These are phyloP conservation scores for Nicotiana tabacum DNA, from an alignment of 257 asterid species.

Conservation along the genomic window DNA sequence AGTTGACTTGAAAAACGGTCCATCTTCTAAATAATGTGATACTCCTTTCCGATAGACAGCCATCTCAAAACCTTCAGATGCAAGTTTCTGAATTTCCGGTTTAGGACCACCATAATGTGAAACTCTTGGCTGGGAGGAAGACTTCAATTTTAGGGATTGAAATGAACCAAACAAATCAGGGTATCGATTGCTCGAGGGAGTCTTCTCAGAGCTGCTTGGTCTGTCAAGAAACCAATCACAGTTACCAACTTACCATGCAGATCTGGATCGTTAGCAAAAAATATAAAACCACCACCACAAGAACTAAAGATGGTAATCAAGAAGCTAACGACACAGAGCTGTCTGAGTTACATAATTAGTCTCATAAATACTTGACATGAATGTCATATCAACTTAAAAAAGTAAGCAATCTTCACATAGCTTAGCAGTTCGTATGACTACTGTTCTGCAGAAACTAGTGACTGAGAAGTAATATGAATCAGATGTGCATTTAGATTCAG, in stretches of 20 bases:
- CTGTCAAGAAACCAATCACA: slow-evolving; percentile 39
- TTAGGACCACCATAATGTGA: slow-evolving; percentile 54
- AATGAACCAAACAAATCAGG: slow-evolving; percentile 71
- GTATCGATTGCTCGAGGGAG: slow-evolving; percentile 36
- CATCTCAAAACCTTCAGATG: slow-evolving; percentile 60
- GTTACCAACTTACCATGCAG: slow-evolving; percentile 1
- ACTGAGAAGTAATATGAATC: background rate
- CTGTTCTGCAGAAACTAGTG: background rate
- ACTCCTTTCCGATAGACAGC: slow-evolving; percentile 41
- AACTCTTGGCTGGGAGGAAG: slow-evolving; percentile 44
- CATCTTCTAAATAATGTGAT: slow-evolving; percentile 49
- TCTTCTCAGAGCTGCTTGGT: slow-evolving; percentile 50
- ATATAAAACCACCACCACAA: background rate
- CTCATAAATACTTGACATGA: background rate
- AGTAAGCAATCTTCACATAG: background rate
- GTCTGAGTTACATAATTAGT: background rate
- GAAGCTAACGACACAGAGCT: background rate
- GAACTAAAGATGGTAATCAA: background rate
- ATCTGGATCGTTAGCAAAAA: background rate
- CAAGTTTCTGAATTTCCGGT: slow-evolving; percentile 30
- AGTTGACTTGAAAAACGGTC: slow-evolving; percentile 29
- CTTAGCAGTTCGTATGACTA: background rate
- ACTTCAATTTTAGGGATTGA: slow-evolving; percentile 57
- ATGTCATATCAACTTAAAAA: background rate
- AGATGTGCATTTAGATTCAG: no score